A percentile compares a stretch with the other conserved stretches of the same genome.
Evolutionary conservation across 2,329 filamentous ascomycete genomes (phyloP).

Genomic region (Fusarium oligoseptatum): DNA sequence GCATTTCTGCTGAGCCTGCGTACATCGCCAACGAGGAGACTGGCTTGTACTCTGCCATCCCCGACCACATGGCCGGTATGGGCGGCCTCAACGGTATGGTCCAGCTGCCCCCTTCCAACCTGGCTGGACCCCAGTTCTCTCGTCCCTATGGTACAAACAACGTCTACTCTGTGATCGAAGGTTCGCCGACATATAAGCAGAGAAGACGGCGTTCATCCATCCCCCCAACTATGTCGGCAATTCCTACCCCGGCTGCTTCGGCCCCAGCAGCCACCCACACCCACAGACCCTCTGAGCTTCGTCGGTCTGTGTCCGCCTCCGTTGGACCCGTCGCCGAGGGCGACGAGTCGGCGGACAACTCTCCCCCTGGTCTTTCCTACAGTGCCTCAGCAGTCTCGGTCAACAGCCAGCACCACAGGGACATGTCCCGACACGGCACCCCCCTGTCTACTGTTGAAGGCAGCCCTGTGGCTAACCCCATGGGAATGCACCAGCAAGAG

Average conservation of each 20-base stretch:
- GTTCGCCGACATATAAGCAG: conserved; percentile 99
- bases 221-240: conserved; percentile 79
- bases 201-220: conserved; percentile 93
- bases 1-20: conserved; percentile 86
- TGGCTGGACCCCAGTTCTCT: conserved; percentile 84
- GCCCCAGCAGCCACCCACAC: conserved; percentile 75
- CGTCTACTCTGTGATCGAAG: conserved; percentile 96
- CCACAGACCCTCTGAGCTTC: conserved; percentile 88
- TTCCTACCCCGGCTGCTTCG: conserved; percentile 75
- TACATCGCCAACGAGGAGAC: conserved; percentile 99
- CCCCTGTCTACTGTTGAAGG: conserved; percentile 88
- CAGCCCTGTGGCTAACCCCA: conserved; percentile 79
- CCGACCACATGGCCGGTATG: conserved; percentile 81
- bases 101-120: conserved; percentile 87
- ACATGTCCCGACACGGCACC: conserved; percentile 91
- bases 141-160: conserved; percentile 80
- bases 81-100: conserved; percentile 88
- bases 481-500: conserved; percentile 80
- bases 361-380: conserved; percentile 81
- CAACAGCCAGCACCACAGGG: conserved; percentile 77
- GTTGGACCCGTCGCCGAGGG: conserved; percentile 85
- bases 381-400: conserved; percentile 77
- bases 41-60: conserved; percentile 93
- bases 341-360: conserved; percentile 83
- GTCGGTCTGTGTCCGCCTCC: conserved; percentile 89